phyloP scores from a whole-genome alignment of 1,139 yeast species.

The Wickerhamomyces sp. region DNA sequence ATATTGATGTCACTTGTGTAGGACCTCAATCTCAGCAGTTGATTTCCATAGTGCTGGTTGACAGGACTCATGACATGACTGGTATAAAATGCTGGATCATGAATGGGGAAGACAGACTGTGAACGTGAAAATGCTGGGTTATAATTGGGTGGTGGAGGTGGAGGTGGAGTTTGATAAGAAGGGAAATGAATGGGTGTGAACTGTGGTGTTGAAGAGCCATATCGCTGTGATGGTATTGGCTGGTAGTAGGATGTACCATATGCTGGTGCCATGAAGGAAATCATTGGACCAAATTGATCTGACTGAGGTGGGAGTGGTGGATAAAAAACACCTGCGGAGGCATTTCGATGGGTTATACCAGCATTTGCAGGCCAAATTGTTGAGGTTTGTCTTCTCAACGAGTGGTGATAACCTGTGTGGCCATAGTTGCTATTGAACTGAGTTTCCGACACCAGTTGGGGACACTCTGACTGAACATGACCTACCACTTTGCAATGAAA shows the following conservation, averaged over 20 bases:
- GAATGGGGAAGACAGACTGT: no score
- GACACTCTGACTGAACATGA: conserved; percentile 20
- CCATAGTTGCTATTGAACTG: neutral
- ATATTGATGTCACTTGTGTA: conserved; percentile 1
- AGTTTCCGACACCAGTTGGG: conserved; percentile 1
- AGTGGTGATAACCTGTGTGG: conserved; percentile 1
- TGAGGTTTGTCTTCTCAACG: no score
- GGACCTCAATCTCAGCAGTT: conserved; percentile 5
- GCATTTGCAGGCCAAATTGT: neutral
- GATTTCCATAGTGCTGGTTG: conserved; percentile 7
- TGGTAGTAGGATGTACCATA: neutral
- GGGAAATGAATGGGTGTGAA: conserved; percentile 1
- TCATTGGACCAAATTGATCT: neutral
- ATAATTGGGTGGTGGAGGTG: neutral
- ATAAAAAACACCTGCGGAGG: no score
- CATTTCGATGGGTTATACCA: neutral
- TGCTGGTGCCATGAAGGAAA: neutral
- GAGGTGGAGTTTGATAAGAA: neutral
- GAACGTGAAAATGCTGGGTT: neutral
- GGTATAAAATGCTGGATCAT: no score
- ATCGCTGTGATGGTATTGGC: conserved; percentile 1
- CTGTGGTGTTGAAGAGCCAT: neutral
- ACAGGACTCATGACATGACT: neutral
- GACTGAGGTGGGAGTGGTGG: neutral
- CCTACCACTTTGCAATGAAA: conserved; percentile 19